These are phyloP conservation scores for Trichosanthes truncata DNA, from an alignment of 306 rosid genomes.

Conservation along the genomic window DNA sequence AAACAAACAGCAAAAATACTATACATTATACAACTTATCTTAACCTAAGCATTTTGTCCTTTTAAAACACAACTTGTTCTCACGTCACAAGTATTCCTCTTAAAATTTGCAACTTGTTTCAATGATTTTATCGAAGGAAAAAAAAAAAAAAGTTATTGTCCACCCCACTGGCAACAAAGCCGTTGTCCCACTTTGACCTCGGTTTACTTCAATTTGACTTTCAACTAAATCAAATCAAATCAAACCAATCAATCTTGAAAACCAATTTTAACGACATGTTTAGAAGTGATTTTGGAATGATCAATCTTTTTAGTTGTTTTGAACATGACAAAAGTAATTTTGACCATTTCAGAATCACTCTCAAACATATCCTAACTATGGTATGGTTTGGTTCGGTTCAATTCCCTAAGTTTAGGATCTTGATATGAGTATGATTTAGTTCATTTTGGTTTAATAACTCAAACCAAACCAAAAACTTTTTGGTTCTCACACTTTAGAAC, in stretches of 20 bases:
- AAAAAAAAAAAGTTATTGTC: background rate
- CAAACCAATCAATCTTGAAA: too few species aligned
- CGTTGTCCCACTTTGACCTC: background rate
- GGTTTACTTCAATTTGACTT: too few species aligned
- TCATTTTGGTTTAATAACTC: too few species aligned
- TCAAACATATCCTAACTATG: too few species aligned
- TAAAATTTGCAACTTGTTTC: background rate
- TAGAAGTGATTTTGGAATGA: too few species aligned
- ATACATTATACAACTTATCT: background rate
- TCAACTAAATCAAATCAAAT: too few species aligned
- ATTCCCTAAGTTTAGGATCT: background rate
- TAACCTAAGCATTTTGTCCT: background rate
- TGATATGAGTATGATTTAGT: background rate
- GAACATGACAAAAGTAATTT: too few species aligned
- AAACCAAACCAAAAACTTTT: too few species aligned
- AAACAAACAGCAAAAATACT: background rate
- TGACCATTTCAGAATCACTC: too few species aligned
- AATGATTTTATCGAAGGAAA: background rate
- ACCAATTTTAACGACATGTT: too few species aligned
- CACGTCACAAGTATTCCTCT: background rate
- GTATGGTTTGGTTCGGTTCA: background rate
- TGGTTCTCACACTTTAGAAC: too few species aligned
- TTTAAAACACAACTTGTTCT: background rate
- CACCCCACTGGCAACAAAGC: background rate
- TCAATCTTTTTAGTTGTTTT: too few species aligned